Conservation (phyloP, 2,329 filamentous ascomycete genomes). For the Sclerotinia minor region DNA sequence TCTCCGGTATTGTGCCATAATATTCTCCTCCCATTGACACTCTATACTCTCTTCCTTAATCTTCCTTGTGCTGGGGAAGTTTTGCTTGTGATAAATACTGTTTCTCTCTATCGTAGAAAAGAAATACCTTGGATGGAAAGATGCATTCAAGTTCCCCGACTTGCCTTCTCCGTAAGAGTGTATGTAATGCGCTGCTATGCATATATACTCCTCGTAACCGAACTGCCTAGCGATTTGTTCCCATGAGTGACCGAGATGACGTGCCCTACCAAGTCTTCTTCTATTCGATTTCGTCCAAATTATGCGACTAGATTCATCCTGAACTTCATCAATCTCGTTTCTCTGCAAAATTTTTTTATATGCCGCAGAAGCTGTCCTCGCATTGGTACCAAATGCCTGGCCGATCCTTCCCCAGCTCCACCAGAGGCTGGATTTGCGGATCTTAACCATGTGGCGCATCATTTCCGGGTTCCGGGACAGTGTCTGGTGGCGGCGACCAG, state of each 20-base stretch:
- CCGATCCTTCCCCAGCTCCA: constrained; percentile 12
- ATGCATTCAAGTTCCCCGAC: not conserved
- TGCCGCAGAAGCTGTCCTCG: not conserved
- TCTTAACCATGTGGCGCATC: constrained; percentile 8
- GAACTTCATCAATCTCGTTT: not conserved
- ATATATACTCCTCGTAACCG: not conserved
- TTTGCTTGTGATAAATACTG: not conserved
- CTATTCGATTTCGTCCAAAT: not conserved
- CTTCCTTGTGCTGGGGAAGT: not conserved
- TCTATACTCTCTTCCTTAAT: not conserved
- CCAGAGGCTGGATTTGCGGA: not conserved
- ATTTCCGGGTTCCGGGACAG: not conserved
- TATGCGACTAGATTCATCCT: not conserved
- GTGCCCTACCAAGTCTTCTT: not conserved
- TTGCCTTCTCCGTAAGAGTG: not conserved
- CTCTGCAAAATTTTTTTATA: not conserved
- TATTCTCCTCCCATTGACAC: not conserved
- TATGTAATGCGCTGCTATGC: constrained; percentile 13
- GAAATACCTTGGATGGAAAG: constrained; percentile 3
- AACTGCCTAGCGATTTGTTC: constrained; percentile 3
- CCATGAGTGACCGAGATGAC: constrained; percentile 12
- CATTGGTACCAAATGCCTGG: constrained; percentile 12
- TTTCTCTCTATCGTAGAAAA: not conserved
- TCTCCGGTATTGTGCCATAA: not conserved
- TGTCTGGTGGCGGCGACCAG: not conserved